Conservation (phyloP, 768 basidiomycete genomes). For the Russula emetica region DNA sequence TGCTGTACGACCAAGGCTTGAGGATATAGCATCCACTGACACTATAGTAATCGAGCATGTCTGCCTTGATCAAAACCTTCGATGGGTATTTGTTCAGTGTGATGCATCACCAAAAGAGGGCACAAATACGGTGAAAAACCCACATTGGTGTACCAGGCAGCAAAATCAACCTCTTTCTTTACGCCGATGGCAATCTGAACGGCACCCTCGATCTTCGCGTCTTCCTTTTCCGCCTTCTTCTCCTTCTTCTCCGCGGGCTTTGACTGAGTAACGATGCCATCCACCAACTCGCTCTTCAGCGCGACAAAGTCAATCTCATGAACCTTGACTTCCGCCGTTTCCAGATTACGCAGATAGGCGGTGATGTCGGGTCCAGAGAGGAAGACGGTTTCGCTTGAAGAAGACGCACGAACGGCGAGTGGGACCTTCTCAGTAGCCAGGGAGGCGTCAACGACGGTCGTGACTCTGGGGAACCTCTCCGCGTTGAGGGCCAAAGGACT, state of each 20-base stretch:
- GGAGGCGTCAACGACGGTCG: constrained; percentile 73
- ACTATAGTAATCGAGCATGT: constrained; percentile 99
- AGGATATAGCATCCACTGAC: constrained; percentile 99
- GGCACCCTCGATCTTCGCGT: constrained; percentile 79
- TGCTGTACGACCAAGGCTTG: constrained; percentile 94
- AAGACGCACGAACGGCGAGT: constrained; percentile 73
- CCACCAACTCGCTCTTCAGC: constrained; percentile 47
- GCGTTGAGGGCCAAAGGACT: constrained; percentile 72
- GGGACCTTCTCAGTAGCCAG: constrained; percentile 63
- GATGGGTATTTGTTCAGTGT: constrained; percentile 26
- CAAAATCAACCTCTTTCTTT: constrained; percentile 93
- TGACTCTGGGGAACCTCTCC: constrained; percentile 61
- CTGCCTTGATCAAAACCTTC: constrained; percentile 93
- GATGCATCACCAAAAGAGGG: background rate
- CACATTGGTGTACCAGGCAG: constrained; percentile 91
- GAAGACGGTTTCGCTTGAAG: constrained; percentile 70
- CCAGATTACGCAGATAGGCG: constrained; percentile 65
- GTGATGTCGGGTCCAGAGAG: constrained; percentile 72
- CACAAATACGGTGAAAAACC: constrained; percentile 29
- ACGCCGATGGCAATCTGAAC: constrained; percentile 92
- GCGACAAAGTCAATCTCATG: constrained; percentile 70
- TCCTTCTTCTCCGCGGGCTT: constrained; percentile 36
- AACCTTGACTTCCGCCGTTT: constrained; percentile 59
- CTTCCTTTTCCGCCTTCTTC: constrained; percentile 55
- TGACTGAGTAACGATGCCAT: constrained; percentile 34